These are phyloP conservation scores for Silybum marianum DNA, from an alignment of 129 eudicot species.

Conservation along the genomic window DNA sequence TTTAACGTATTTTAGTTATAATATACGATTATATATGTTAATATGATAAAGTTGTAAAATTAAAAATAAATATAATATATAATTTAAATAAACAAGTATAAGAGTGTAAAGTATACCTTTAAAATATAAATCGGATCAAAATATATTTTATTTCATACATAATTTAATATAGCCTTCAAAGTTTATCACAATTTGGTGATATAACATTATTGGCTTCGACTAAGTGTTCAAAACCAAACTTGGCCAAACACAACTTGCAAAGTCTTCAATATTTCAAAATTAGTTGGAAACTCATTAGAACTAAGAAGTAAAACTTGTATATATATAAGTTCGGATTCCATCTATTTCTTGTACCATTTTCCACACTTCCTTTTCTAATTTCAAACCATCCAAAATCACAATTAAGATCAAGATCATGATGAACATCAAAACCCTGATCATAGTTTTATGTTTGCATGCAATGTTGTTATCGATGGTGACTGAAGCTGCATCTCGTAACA, in stretches of 20 bases:
- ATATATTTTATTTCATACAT: neutral
- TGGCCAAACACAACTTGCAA: conserved; percentile 34
- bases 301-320: conserved; percentile 13
- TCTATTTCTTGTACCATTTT: conserved; percentile 14
- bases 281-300: conserved; percentile 26
- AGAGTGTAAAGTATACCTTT: no score
- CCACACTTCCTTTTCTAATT: conserved; percentile 2
- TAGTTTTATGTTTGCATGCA: conserved; percentile 25
- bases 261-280: conserved; percentile 17
- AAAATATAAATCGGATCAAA: neutral
- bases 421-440: conserved; percentile 24
- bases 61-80: no score
- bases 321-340: conserved; percentile 15
- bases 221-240: conserved; percentile 29
- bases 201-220: conserved; percentile 19
- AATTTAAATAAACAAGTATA: no score
- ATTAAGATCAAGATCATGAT: conserved; percentile 24
- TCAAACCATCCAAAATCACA: neutral
- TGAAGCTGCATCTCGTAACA: conserved; percentile 34
- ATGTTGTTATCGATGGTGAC: conserved; percentile 27
- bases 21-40: no score
- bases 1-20: no score
- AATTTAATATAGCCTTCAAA: neutral
- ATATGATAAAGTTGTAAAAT: no score
- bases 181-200: conserved; percentile 7